Evolutionary conservation across 2,329 filamentous ascomycete genomes (phyloP), one percentile per base, ranked within the genome.

Genomic region (Fusarium vanettenii): DNA sequence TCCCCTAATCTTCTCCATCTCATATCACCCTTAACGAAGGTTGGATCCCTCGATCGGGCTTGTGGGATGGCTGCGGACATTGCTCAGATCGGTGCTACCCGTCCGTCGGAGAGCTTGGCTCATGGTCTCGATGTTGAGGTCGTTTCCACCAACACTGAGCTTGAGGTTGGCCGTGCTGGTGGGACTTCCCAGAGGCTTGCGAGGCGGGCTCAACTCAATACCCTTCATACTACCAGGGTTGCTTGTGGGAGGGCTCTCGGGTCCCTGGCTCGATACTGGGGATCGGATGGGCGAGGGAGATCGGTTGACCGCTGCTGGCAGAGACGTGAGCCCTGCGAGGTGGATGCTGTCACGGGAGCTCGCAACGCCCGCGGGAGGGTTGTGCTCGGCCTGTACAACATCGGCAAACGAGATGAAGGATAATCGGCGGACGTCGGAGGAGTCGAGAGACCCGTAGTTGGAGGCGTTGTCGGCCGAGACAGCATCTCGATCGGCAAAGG

Each of bases 341-440:
- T 95, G 92, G 66, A 94, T 87, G 65, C 92, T 92, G 70, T 96
- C 93, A 74, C 92, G 87, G 76, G 89, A 92, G 56, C 89, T 87
- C 41, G 84, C 81, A 63, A 81, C 82, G 43, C 82, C 84, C 20
- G 87, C 85, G 37, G 87, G 85, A 68, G 91, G 89, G 33, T 90
- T 90, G 78, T 96, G 94, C 81, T 97, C 94, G 37, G 92, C 90
- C 81, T 97, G 95, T 45, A 98, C 95, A 11, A 98, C 95, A 79
- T 98, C 96, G 71, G 96, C 95, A 83, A 98, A 98, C 9, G 95
- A 98, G 81, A 98, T 97, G 85, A 98, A 98, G 82, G 94, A 97
- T 72, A 98, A 85, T 25, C 96, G 91, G 55, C 94, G 92, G 20
- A 97, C 90, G 79, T 98, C 95, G 56, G 90, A 88, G 10, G 82